Conservation (phyloP, 768 basidiomycete species). For the Pleurotus citrinopileatus region DNA sequence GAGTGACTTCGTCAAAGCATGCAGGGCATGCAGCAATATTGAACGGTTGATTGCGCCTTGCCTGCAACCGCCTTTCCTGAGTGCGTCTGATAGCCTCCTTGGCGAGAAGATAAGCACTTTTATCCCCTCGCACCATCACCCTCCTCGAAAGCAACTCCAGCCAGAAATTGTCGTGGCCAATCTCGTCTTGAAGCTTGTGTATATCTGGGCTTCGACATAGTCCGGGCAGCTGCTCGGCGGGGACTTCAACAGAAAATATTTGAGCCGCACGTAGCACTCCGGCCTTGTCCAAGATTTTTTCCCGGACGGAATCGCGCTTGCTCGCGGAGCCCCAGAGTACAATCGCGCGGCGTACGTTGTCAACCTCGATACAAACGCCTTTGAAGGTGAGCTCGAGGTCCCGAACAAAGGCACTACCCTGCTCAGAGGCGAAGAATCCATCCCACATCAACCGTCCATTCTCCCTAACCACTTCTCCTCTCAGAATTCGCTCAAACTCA, state of each 20-base stretch:
- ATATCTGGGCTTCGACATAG: constrained; percentile 47
- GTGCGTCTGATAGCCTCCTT: constrained; percentile 35
- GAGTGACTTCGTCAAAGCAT: constrained; percentile 56
- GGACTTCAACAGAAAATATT: constrained; percentile 43
- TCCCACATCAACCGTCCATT: constrained; percentile 62
- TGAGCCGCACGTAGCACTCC: constrained; percentile 38
- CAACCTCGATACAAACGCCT: constrained; percentile 41
- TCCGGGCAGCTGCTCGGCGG: constrained; percentile 37
- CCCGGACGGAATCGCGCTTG: constrained; percentile 37
- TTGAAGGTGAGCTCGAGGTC: constrained; percentile 35
- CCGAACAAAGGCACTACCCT: constrained; percentile 43
- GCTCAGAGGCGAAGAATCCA: constrained; percentile 45
- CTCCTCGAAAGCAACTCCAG: constrained; percentile 40
- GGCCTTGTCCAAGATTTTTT: constrained; percentile 46
- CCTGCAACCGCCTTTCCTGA: constrained; percentile 22
- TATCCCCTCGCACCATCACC: constrained; percentile 57
- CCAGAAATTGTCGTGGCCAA: constrained; percentile 57
- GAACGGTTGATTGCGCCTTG: constrained; percentile 7
- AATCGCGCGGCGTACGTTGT: constrained; percentile 39
- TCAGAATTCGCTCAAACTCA: constrained; percentile 58
- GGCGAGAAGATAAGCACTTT: constrained; percentile 39
- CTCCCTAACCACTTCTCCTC: constrained; percentile 54
- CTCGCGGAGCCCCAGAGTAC: constrained; percentile 51
- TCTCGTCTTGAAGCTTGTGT: constrained; percentile 36
- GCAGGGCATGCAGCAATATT: constrained; percentile 53